Percentiles rank a stretch among this genome's conserved stretches.
Conservation (phyloP, 2,329 filamentous ascomycete species). For the Anisogramma anomala region DNA sequence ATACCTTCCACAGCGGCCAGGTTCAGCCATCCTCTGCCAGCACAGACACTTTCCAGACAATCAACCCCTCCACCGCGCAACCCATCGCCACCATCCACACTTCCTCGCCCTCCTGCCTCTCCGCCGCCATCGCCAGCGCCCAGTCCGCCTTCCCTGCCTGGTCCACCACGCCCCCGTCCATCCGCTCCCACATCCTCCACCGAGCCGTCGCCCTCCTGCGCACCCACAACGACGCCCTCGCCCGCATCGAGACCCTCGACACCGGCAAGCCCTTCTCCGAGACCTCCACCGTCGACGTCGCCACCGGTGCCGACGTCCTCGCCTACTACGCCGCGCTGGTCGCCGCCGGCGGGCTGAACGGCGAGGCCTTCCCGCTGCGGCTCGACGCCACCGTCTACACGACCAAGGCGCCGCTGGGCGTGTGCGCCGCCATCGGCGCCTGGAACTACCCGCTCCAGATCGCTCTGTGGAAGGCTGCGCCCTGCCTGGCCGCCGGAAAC, state of each 20-base stretch:
- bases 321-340: constrained; percentile 79
- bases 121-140: constrained; percentile 61
- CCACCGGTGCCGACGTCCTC: constrained; percentile 72
- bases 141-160: constrained; percentile 61
- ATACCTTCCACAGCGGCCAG: constrained; percentile 67
- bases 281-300: constrained; percentile 72
- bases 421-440: constrained; percentile 77
- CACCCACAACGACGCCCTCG: constrained; percentile 66
- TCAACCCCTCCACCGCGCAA: constrained; percentile 62
- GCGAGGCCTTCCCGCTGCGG: constrained; percentile 63
- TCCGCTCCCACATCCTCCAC: constrained; percentile 66
- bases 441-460: constrained; percentile 94
- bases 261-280: constrained; percentile 80
- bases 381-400: constrained; percentile 74
- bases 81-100: constrained; percentile 61
- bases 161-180: constrained; percentile 63
- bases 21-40: constrained; percentile 49
- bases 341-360: constrained; percentile 66
- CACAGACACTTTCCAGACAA: constrained; percentile 53
- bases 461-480: constrained; percentile 78
- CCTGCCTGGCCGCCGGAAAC: constrained; percentile 76
- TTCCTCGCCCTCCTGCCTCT: constrained; percentile 55
- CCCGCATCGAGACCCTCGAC: constrained; percentile 68
- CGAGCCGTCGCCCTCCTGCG: constrained; percentile 64
- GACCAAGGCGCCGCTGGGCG: constrained; percentile 68